Evolutionary conservation across 2,329 filamentous ascomycete species (phyloP).

Genomic region (Colletotrichum orchidophilum): DNA sequence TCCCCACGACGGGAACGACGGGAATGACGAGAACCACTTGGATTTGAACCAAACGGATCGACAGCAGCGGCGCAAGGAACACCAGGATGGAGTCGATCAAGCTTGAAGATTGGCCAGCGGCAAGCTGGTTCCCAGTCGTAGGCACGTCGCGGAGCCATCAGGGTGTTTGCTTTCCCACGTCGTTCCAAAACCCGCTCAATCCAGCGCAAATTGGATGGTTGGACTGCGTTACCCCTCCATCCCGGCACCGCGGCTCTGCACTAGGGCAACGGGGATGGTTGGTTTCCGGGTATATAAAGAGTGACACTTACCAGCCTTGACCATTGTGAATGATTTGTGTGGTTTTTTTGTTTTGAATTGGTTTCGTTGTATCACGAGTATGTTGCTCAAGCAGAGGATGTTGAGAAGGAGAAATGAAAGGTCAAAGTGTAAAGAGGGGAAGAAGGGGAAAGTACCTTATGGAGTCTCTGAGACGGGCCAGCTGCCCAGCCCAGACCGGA

Average conservation of each 20-base stretch:
- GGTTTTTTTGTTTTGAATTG: conserved; percentile 38
- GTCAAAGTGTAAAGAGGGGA: conserved; percentile 29
- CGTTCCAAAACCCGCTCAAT: conserved; percentile 67
- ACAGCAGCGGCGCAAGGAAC: conserved; percentile 16
- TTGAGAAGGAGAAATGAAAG: conserved; percentile 19
- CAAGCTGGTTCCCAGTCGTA: conserved; percentile 6
- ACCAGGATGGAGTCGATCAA: conserved; percentile 8
- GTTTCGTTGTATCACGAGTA: conserved; percentile 12
- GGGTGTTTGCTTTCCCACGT: conserved; percentile 39
- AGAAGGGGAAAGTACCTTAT: conserved; percentile 23
- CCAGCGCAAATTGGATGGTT: conserved; percentile 49
- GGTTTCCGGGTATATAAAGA: conserved; percentile 38
- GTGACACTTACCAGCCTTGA: conserved; percentile 87
- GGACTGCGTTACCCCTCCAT: conserved; percentile 42
- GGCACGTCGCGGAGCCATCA: conserved; percentile 40
- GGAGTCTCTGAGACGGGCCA: conserved; percentile 10
- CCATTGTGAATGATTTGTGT: conserved; percentile 82
- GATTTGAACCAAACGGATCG: conserved; percentile 15
- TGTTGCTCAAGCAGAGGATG: conserved; percentile 16
- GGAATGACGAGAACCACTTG: conserved; percentile 11
- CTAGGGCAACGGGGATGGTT: conserved; percentile 35
- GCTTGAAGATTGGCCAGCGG: conserved; percentile 29
- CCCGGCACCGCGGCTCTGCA: conserved; percentile 23
- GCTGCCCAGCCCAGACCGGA: conserved; percentile 1
- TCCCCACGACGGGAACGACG: conserved; percentile 12